Evolutionary conservation across 2,329 filamentous ascomycete genomes (phyloP), one percentile per base, ranked within the genome.

Genomic region (Coniochaeta sp.): DNA sequence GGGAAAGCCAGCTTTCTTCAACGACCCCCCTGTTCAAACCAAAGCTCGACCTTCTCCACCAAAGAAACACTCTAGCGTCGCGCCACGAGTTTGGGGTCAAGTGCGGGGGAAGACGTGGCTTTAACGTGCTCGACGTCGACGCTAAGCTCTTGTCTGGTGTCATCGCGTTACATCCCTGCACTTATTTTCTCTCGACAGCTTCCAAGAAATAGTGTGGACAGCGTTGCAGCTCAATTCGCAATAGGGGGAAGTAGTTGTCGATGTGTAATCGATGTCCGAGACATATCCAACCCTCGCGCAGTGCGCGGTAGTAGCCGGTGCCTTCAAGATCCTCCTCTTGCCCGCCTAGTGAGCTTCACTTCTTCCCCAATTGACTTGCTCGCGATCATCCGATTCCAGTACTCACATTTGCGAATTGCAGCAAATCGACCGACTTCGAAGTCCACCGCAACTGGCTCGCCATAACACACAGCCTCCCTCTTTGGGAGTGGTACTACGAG

Each of bases 381-480:
- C 7, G 34, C 11, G 34, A 36, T 36, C 47, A 52, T 17, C n/a
- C 5, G 11, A 47, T 24, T n/a, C 19, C 12, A n/a, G 17, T 43
- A 24, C 65, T 61, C 57, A 64, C 60, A 56, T 33, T 57, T 2
- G 36, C 14, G 33, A 36, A 61, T 40, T 59, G 61, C 74, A 97
- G 93, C 81, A 97, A 96, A 81, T 99, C 95, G 6, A 99, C 95
- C 67, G 95, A 99, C 74, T 99, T 99, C 70, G 95, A 99, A 75
- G 95, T 99, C 60, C 95, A 99, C 76, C 88, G 95, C 66, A 99
- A 99, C 79, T 99, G 95, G 95, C 86, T 99, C 44, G 95, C 95
- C 64, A 91, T 98, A 67, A 98, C 95, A 5, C 82, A 96, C 76
- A 96, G 90, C 63, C 82, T 98, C 22, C 90, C 93, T 3, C 76